A percentile compares a stretch with the other conserved stretches of the same genome.
These are phyloP conservation scores for Podospora conica DNA, from an alignment of 495 filamentous ascomycete species.

Conservation along the genomic window DNA sequence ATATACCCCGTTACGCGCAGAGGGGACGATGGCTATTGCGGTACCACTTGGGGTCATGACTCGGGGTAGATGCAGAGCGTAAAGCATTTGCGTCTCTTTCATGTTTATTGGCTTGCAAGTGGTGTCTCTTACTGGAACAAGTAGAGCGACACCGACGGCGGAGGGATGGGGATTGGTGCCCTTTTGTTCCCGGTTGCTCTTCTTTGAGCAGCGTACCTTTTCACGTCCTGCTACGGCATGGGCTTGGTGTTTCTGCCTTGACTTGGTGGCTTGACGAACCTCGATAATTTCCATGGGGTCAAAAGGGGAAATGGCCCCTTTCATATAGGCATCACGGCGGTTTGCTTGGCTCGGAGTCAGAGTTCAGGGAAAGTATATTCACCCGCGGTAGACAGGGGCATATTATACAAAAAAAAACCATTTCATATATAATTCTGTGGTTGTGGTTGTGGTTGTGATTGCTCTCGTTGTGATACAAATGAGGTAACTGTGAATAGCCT, in stretches of 20 bases:
- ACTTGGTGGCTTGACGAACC: not conserved
- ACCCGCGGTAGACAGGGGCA: not conserved
- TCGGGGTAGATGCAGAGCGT: constrained; percentile 6
- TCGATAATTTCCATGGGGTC: not conserved
- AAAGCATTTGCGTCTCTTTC: constrained; percentile 9
- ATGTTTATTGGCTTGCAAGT: not conserved
- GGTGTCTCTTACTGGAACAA: constrained; percentile 6
- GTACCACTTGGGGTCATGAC: constrained; percentile 1
- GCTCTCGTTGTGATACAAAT: not conserved
- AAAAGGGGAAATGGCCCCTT: not conserved
- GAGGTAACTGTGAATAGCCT: not conserved
- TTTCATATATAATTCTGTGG: not conserved
- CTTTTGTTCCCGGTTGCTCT: not conserved
- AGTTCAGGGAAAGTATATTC: not conserved
- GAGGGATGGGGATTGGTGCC: not conserved
- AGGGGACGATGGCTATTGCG: not conserved
- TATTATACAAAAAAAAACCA: not conserved
- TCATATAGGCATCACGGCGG: not conserved
- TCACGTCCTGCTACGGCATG: not conserved
- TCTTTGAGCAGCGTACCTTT: not conserved
- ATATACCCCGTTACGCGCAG: not conserved
- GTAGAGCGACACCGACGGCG: not conserved
- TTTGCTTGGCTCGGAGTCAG: not conserved
- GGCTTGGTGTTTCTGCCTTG: not conserved
- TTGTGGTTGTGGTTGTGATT: not conserved